phyloP scores from a whole-genome alignment of 257 asterid species.

The Solanum ossicruentum region DNA sequence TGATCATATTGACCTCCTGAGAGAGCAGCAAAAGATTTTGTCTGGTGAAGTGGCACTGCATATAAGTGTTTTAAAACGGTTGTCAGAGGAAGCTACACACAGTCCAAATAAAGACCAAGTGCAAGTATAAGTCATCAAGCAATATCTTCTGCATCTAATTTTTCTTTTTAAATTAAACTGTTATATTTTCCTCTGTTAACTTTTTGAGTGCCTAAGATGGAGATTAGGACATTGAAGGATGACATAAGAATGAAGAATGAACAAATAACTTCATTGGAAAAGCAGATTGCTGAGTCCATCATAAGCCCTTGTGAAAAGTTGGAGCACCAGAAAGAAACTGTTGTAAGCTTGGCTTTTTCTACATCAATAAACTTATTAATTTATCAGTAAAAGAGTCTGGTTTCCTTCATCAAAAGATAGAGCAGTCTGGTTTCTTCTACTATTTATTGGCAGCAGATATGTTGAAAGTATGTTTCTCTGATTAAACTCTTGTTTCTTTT shows the following conservation, averaged over 20 bases:
- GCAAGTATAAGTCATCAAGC: slow-evolving; percentile 36
- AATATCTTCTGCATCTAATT: background rate
- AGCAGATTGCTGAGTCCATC: slow-evolving; percentile 56
- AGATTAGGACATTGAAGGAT: slow-evolving; percentile 61
- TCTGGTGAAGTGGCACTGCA: slow-evolving; percentile 87
- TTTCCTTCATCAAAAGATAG: background rate
- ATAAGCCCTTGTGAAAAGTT: slow-evolving; percentile 32
- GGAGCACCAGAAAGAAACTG: slow-evolving; percentile 54
- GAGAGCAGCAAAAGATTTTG: slow-evolving; percentile 87
- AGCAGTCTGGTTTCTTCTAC: background rate
- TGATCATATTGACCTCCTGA: slow-evolving; percentile 84
- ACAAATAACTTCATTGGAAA: slow-evolving; percentile 64
- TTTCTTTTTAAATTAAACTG: background rate
- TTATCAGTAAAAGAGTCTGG: background rate
- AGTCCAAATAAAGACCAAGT: slow-evolving; percentile 52
- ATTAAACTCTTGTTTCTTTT: slow-evolving; percentile 6
- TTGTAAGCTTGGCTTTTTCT: slow-evolving; percentile 26
- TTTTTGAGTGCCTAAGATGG: slow-evolving; percentile 34
- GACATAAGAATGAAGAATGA: slow-evolving; percentile 57
- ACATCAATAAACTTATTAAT: background rate
- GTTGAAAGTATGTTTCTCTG: background rate
- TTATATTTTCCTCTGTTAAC: background rate
- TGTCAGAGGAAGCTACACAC: slow-evolving; percentile 58
- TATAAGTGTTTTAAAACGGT: slow-evolving; percentile 67
- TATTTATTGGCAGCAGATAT: background rate